Conservation (phyloP, 2,329 filamentous ascomycete genomes). For the Fusarium piperis region DNA sequence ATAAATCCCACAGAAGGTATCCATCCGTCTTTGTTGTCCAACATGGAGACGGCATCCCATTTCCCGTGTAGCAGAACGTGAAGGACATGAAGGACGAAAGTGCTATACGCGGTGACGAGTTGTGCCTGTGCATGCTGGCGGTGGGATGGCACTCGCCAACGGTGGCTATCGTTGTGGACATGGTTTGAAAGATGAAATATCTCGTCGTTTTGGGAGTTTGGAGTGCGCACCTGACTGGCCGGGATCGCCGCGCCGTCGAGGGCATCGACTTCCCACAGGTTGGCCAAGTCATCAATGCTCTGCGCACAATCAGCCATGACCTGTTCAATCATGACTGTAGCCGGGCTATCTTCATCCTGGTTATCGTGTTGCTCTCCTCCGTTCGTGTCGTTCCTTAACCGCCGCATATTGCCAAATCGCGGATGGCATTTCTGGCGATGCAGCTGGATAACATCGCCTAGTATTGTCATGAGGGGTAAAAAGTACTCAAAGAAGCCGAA, state of each 20-base stretch:
- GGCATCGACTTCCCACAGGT: not conserved
- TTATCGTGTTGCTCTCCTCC: not conserved
- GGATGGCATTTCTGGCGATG: constrained; percentile 57
- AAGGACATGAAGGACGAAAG: constrained; percentile 58
- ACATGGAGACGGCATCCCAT: constrained; percentile 60
- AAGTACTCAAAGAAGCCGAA: constrained; percentile 61
- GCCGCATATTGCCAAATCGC: constrained; percentile 45
- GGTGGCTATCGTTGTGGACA: not conserved
- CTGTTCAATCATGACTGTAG: constrained; percentile 45
- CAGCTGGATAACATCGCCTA: constrained; percentile 60
- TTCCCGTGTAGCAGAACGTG: constrained; percentile 59
- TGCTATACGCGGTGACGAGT: constrained; percentile 58
- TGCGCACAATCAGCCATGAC: constrained; percentile 52
- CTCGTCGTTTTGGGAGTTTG: not conserved
- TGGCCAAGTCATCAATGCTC: constrained; percentile 43
- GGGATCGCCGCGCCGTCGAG: not conserved
- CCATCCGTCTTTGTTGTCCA: constrained; percentile 60
- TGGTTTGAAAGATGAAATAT: not conserved
- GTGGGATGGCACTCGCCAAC: not conserved
- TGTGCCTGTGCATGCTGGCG: constrained; percentile 40
- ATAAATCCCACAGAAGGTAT: constrained; percentile 57
- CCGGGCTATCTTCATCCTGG: not conserved
- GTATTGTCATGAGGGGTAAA: constrained; percentile 58
- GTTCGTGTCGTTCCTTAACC: not conserved
- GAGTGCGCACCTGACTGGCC: not conserved